Conservation (phyloP, 192 early-diverging fungal genomes). For the Coemansia sp. region DNA sequence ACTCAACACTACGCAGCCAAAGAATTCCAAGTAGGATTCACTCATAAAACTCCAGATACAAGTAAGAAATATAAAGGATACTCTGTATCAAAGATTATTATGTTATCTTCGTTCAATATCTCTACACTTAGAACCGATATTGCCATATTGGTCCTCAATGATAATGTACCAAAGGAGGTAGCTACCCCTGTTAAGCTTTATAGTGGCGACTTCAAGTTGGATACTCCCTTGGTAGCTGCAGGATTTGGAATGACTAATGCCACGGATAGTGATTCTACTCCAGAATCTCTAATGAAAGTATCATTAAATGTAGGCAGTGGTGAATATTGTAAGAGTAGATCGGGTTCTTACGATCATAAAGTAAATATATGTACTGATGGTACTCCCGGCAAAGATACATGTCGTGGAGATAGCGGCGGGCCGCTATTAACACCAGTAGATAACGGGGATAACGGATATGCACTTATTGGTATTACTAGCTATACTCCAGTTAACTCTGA, state of each 20-base stretch:
- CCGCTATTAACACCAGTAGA: constrained; percentile 25
- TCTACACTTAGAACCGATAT: constrained; percentile 28
- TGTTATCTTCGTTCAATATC: constrained; percentile 15
- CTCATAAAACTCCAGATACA: constrained; percentile 10
- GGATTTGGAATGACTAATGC: constrained; percentile 35
- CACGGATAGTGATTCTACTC: neutral
- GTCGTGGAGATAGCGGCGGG: constrained; percentile 49
- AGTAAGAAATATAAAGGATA: constrained; percentile 9
- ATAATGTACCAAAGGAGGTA: constrained; percentile 11
- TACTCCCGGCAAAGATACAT: constrained; percentile 41
- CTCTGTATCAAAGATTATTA: constrained; percentile 14
- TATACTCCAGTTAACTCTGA: constrained; percentile 18
- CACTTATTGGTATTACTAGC: constrained; percentile 34
- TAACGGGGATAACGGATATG: neutral
- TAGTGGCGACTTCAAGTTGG: neutral
- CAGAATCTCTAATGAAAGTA: constrained; percentile 26
- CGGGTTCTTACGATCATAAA: constrained; percentile 7
- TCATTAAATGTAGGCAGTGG: constrained; percentile 17
- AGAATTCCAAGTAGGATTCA: constrained; percentile 20
- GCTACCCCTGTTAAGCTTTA: constrained; percentile 22
- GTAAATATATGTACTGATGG: constrained; percentile 43
- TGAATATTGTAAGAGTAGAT: constrained; percentile 15
- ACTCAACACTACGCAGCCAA: neutral
- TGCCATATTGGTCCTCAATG: constrained; percentile 28
- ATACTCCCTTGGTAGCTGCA: constrained; percentile 19